A percentile compares a stretch with the other conserved stretches of the same genome.
Evolutionary conservation across 2,329 filamentous ascomycete species (phyloP).

Genomic region (Colletotrichum sp.): DNA sequence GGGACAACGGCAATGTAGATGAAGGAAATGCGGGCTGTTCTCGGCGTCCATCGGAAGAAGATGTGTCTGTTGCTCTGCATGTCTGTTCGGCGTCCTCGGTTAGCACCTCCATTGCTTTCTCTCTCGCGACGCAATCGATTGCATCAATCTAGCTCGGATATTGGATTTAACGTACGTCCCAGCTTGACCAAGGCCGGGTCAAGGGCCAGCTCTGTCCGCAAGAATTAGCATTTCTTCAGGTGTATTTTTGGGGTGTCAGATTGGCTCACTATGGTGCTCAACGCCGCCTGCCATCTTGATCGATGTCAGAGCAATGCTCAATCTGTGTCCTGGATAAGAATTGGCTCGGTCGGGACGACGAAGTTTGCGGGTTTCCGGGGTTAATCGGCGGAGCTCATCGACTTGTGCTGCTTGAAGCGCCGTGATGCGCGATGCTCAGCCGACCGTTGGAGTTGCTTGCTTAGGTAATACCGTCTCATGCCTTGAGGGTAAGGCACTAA

Average conservation of each 20-base stretch:
- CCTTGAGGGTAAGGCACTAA: constrained; percentile 2
- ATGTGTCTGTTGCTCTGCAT: constrained; percentile 86
- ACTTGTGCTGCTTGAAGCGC: background rate
- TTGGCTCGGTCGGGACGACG: background rate
- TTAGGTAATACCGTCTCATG: background rate
- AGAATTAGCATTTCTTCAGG: constrained; percentile 1
- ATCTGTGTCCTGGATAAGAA: background rate
- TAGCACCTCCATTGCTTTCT: background rate
- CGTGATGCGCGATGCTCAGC: background rate
- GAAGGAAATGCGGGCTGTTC: constrained; percentile 81
- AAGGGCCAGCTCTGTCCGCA: constrained; percentile 44
- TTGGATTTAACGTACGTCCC: constrained; percentile 41
- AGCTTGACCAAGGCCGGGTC: constrained; percentile 54
- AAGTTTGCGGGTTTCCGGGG: background rate
- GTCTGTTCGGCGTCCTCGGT: constrained; percentile 55
- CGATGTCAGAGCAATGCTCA: background rate
- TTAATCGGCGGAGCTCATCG: background rate
- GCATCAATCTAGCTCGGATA: background rate
- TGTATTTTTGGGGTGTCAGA: background rate
- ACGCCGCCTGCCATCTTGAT: constrained; percentile 23
- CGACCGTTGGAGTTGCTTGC: background rate
- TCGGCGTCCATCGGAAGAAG: constrained; percentile 92
- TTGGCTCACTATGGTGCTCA: constrained; percentile 23
- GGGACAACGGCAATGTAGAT: constrained; percentile 80
- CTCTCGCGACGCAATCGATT: background rate